A percentile compares a stretch with the other conserved stretches of the same genome.
These are phyloP conservation scores for Diddensiella caesifluorescens DNA, from an alignment of 805 yeast genomes.

Conservation along the genomic window DNA sequence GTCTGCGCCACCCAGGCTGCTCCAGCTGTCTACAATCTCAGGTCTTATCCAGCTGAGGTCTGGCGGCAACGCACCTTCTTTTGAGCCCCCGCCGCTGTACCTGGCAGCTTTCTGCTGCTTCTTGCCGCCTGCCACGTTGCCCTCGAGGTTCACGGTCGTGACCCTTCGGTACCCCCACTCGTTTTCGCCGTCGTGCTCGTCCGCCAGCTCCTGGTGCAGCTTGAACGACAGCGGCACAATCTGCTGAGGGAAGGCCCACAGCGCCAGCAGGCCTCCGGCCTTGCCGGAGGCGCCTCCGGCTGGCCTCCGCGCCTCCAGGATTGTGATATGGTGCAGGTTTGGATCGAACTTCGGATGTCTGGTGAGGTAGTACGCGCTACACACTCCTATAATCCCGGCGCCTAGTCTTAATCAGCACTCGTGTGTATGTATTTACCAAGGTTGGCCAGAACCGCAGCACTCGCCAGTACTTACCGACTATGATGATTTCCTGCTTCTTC, in stretches of 20 bases:
- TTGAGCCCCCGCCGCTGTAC: constrained; percentile 4
- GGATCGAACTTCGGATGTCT: constrained; percentile 77
- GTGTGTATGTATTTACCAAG: too few species aligned
- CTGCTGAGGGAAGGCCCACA: constrained; percentile 96
- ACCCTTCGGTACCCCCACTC: constrained; percentile 93
- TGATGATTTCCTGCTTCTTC: constrained; percentile 66
- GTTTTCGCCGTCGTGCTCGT: constrained; percentile 70
- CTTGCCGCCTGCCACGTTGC: constrained; percentile 46
- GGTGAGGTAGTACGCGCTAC: constrained; percentile 85
- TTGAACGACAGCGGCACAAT: constrained; percentile 83
- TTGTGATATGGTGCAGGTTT: constrained; percentile 69
- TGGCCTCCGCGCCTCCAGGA: constrained; percentile 82
- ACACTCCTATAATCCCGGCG: constrained; percentile 94
- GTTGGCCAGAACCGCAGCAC: too few species aligned
- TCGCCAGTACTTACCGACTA: constrained; percentile 51
- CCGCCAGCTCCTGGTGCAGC: constrained; percentile 77
- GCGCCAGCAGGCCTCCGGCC: constrained; percentile 91
- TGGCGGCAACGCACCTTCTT: constrained; percentile 41
- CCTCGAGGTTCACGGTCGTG: constrained; percentile 82
- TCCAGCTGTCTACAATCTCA: constrained; percentile 63
- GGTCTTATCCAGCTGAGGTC: constrained; percentile 70
- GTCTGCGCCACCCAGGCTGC: constrained; percentile 73
- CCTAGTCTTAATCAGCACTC: constrained; percentile 24
- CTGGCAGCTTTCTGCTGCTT: constrained; percentile 5
- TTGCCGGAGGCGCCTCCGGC: constrained; percentile 98